Conservation (phyloP, 225 moss, liverwort and hornwort genomes). For the Lunularia cruciata region DNA sequence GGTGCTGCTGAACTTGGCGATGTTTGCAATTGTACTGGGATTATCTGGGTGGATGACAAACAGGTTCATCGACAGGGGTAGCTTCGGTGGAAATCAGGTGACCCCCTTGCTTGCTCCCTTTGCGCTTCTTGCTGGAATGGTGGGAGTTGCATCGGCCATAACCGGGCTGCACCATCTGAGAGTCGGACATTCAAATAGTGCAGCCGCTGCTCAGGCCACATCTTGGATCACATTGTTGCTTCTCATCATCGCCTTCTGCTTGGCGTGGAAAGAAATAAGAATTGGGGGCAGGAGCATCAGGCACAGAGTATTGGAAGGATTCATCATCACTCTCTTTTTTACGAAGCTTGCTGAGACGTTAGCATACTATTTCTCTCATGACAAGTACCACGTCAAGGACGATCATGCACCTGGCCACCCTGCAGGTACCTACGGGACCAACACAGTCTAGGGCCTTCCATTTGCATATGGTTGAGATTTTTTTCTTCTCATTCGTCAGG, state of each 20-base stretch:
- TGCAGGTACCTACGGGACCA: no score
- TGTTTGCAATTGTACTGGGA: neutral
- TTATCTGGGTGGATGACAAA: slow-evolving; percentile 10
- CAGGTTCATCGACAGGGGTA: slow-evolving; percentile 1
- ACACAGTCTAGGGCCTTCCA: no score
- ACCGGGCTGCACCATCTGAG: slow-evolving; percentile 28
- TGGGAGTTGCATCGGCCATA: slow-evolving; percentile 26
- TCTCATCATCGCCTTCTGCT: slow-evolving; percentile 33
- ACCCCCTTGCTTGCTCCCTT: neutral
- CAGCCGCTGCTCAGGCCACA: neutral
- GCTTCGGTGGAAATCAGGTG: slow-evolving; percentile 12
- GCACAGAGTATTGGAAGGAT: slow-evolving; percentile 24
- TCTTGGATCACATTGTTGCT: slow-evolving; percentile 30
- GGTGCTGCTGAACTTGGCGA: neutral
- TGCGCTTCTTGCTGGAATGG: slow-evolving; percentile 14
- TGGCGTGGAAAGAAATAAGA: slow-evolving; percentile 33
- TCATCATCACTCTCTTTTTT: slow-evolving; percentile 13
- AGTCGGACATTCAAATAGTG: slow-evolving; percentile 10
- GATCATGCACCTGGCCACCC: no score
- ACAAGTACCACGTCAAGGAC: no score
- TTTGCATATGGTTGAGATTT: no score
- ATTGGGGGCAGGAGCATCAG: neutral
- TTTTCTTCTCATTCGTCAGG: no score
- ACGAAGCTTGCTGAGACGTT: slow-evolving; percentile 20
- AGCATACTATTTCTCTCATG: slow-evolving; percentile 6